A percentile compares a stretch with the other conserved stretches of the same genome.
Conservation (phyloP, 2,329 filamentous ascomycete species). For the Stachybotrys chlorohalonatus region DNA sequence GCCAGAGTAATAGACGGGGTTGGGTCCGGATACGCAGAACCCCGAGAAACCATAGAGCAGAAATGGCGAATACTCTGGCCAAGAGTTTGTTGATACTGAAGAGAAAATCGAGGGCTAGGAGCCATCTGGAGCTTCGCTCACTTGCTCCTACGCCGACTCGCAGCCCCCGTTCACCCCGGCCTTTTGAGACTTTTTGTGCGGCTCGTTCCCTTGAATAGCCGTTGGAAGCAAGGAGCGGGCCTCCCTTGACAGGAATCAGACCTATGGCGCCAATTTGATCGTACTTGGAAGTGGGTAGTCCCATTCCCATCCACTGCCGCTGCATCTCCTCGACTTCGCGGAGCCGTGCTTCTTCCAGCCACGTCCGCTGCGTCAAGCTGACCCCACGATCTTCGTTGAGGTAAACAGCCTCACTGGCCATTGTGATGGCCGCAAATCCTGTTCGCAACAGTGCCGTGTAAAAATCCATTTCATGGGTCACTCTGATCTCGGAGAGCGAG, state of each 20-base stretch:
- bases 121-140: constrained; percentile 71
- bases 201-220: constrained; percentile 65
- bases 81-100: constrained; percentile 53
- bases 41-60: constrained; percentile 45
- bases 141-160: constrained; percentile 67
- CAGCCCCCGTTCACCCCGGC: constrained; percentile 34
- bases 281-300: constrained; percentile 36
- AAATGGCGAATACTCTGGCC: constrained; percentile 20
- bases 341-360: constrained; percentile 82
- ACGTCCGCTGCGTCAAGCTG: constrained; percentile 67
- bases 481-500: constrained; percentile 69
- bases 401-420: constrained; percentile 92
- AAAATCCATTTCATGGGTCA: constrained; percentile 87
- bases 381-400: constrained; percentile 80
- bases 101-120: constrained; percentile 67
- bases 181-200: constrained; percentile 45
- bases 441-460: constrained; percentile 82
- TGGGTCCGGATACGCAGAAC: constrained; percentile 30
- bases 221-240: constrained; percentile 32
- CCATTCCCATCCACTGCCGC: constrained; percentile 39
- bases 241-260: constrained; percentile 43
- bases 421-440: constrained; percentile 81
- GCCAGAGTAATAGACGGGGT: constrained; percentile 45
- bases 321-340: constrained; percentile 61
- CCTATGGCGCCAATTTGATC: constrained; percentile 46